Base-by-base conservation (phyloP, 805 yeast species). In the Scheffersomyces stipitis region DNA sequence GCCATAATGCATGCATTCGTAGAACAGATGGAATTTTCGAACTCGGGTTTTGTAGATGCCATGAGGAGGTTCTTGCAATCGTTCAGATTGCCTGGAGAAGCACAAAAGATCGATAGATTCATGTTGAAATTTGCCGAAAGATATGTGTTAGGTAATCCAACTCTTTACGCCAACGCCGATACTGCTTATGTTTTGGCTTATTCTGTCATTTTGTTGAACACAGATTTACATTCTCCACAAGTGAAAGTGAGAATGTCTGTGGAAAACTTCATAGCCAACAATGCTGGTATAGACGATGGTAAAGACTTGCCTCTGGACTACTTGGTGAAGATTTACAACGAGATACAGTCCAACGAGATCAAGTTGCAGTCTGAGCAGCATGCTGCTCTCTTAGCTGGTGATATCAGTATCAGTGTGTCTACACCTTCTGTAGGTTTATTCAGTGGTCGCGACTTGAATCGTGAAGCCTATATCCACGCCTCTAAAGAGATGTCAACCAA, bases 51-150 rank as follows among this genome's bases (percentile, higher is more conserved):
- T 55, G 89, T 90, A 12, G 95, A 83, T 48, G 95, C 98, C 0
- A 69, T 93, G 67, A 76, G 99, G 48, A 69, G 66, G 12, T 88
- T 88, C 53, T 71, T 93, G 41, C 99, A 95, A 55, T 74, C 80
- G 32, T 95, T 93, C 66, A 75, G 99, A 58, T 73, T 93, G 41
- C 99, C 99, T 2, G 99, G 99, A 34, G 99, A 93, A 64, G 90
- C 96, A 4, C 99, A 93, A 65, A 91, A 93, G 55, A 91, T 93
- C 56, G 99, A 93, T 69, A 76, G 99, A 50, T 88, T 82, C 56
- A 87, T 95, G 96, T 76, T 93, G 58, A 91, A 93, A 55, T 95
- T 95, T 69, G 99, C 99, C 4, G 96, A 88, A 61, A 75, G 95
- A 48, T 93, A 82, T 56, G 81, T 82, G 15, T 81, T 85, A 46